Conservation (phyloP, 179 eudicot species). For the Amaranthus tricolor region DNA sequence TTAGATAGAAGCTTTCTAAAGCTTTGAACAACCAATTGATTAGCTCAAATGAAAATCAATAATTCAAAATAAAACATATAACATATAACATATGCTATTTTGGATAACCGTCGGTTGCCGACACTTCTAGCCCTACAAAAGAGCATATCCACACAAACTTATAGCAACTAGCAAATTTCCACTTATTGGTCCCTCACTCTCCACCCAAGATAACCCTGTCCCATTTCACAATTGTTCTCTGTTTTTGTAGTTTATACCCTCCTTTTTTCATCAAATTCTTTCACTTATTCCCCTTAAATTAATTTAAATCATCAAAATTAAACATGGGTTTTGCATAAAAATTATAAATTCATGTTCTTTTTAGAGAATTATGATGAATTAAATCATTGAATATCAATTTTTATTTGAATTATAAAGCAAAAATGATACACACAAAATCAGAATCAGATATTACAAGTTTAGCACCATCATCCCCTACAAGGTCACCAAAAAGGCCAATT, state of each 20-base stretch:
- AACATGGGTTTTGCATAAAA: not conserved
- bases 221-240: not conserved
- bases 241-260: conserved; percentile 1
- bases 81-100: not conserved
- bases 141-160: conserved; percentile 17
- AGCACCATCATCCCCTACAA: conserved; percentile 92
- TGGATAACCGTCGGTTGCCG: conserved; percentile 44
- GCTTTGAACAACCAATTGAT: too few relatives aligned
- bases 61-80: too few relatives aligned
- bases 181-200: conserved; percentile 22
- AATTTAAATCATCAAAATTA: not conserved
- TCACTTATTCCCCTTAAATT: not conserved
- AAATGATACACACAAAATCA: conserved; percentile 77
- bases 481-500: conserved; percentile 78
- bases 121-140: conserved; percentile 30
- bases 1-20: too few relatives aligned
- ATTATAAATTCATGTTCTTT: not conserved
- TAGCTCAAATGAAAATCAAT: too few relatives aligned
- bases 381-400: not conserved
- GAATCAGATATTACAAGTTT: conserved; percentile 86
- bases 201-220: not conserved
- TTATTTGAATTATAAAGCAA: conserved; percentile 8
- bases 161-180: conserved; percentile 26
- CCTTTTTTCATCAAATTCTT: not conserved
- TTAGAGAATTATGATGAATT: not conserved